Percentiles rank a stretch among this genome's conserved stretches.
Evolutionary conservation across 805 yeast species (phyloP).

Genomic region (Yarrowia bubula): DNA sequence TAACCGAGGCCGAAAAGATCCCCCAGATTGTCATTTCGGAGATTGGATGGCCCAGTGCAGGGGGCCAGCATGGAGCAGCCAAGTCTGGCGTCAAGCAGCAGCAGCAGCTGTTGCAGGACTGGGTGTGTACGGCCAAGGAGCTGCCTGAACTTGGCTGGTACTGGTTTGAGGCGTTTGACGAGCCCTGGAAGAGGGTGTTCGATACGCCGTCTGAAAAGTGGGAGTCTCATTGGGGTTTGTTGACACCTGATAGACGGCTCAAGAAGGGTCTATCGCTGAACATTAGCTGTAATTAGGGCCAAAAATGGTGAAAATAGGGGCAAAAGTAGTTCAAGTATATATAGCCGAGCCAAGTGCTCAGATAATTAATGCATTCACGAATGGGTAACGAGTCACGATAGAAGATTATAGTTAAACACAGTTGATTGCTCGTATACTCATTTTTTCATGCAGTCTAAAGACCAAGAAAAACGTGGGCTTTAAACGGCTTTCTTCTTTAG

Average conservation of each 20-base stretch:
- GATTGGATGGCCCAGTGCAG: conserved; percentile 71
- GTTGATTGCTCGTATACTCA: no score
- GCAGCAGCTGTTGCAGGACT: conserved; percentile 50
- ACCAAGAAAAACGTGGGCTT: no score
- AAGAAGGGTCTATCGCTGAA: conserved; percentile 38
- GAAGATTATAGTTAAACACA: no score
- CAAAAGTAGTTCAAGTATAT: no score
- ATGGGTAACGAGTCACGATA: no score
- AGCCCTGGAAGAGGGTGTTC: conserved; percentile 63
- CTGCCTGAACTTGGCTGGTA: conserved; percentile 48
- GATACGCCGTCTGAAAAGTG: conserved; percentile 50
- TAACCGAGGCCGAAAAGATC: conserved; percentile 29
- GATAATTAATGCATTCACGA: no score
- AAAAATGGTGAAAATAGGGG: background rate
- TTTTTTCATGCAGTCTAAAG: no score
- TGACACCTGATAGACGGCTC: conserved; percentile 48
- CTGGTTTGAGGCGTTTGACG: conserved; percentile 70
- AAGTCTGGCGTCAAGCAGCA: conserved; percentile 47
- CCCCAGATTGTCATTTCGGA: conserved; percentile 51
- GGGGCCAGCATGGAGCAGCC: conserved; percentile 51
- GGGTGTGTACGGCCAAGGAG: conserved; percentile 49
- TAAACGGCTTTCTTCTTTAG: background rate
- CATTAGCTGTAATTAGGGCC: background rate
- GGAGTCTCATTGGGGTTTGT: conserved; percentile 75
- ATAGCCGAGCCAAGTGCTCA: no score